These are phyloP conservation scores for Pontederia crassipes DNA, from an alignment of 176 grass and related monocot species.

Conservation along the genomic window DNA sequence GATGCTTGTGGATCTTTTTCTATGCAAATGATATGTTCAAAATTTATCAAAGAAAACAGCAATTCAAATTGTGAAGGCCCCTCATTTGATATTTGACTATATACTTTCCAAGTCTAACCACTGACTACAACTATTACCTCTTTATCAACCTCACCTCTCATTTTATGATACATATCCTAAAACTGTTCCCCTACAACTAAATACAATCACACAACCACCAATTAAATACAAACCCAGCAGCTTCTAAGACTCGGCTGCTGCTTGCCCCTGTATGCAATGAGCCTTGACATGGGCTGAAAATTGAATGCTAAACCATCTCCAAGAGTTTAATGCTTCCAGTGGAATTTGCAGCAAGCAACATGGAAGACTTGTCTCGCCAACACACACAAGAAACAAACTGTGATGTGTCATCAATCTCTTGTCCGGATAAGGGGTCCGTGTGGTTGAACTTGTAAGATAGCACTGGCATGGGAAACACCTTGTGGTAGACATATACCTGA, in stretches of 20 bases:
- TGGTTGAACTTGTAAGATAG: constrained; percentile 76
- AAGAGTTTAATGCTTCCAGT: constrained; percentile 87
- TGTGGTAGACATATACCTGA: constrained; percentile 96
- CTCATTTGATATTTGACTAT: no score
- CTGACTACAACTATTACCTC: constrained; percentile 73
- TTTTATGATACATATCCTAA: constrained; percentile 40
- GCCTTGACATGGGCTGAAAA: background rate
- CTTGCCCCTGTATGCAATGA: background rate
- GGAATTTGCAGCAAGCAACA: constrained; percentile 84
- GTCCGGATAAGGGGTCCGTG: constrained; percentile 66
- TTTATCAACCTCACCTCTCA: constrained; percentile 22
- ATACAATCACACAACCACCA: background rate
- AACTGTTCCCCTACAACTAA: no score
- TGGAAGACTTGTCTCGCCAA: constrained; percentile 76
- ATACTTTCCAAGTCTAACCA: no score
- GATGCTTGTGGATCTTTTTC: no score
- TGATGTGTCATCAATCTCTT: constrained; percentile 57
- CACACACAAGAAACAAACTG: constrained; percentile 97
- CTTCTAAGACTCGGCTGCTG: constrained; percentile 1
- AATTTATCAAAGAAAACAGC: no score
- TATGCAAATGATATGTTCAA: no score
- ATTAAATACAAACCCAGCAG: constrained; percentile 3
- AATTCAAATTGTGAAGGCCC: no score
- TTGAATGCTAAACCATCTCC: constrained; percentile 65
- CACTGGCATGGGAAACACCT: constrained; percentile 94